Base-by-base conservation (phyloP, 192 early-diverging fungal species). In the Coemansia sp. region DNA sequence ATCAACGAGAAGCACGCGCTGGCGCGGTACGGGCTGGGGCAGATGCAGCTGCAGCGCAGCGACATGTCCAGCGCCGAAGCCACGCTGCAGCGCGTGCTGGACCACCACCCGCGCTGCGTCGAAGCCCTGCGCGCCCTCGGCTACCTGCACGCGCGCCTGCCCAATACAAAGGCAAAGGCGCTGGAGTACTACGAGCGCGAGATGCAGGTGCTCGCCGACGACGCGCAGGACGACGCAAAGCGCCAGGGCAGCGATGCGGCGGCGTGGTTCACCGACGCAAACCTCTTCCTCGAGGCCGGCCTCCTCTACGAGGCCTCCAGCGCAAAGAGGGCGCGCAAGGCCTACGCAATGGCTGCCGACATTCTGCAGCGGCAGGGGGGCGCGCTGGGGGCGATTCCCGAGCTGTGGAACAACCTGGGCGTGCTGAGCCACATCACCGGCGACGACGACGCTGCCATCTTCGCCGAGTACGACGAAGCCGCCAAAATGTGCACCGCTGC, bases 401-500 rank as follows among this genome's bases (percentile, higher is more conserved):
- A 93, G 68, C 77, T 97, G n/a, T 83, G 91, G 75, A 97, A 93
- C 69, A 95, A 97, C 72, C 84, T 97, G 46, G 94, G 87, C n/a
- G 92, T 86, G 2, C 84, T 95, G 64, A 86, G 88, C 50, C 92
- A 94, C 39, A 63, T 87, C 41, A 79, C 86, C 10, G 85, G 79
- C 61, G 77, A 87, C 19, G 31, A 27, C 37, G 50, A 45, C 44
- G 69, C 40, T 3, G 24, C 57, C 4, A 33, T 71, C 17, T 65
- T 66, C 40, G 33, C 63, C 3, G 68, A 68, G 36, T 61, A 66
- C 51, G 62, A 62, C 17, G 33, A 54, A 34, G 69, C 67, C n/a
- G 71, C 73, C 3, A 59, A 57, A 10, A 45, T 63, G 46, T 64
- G 68, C 50, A 59, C 63, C 3, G 57, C 16, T 0, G 37, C 62